These are phyloP conservation scores for Kwoniella mangroviensis DNA, from an alignment of 768 basidiomycete genomes.

Conservation along the genomic window DNA sequence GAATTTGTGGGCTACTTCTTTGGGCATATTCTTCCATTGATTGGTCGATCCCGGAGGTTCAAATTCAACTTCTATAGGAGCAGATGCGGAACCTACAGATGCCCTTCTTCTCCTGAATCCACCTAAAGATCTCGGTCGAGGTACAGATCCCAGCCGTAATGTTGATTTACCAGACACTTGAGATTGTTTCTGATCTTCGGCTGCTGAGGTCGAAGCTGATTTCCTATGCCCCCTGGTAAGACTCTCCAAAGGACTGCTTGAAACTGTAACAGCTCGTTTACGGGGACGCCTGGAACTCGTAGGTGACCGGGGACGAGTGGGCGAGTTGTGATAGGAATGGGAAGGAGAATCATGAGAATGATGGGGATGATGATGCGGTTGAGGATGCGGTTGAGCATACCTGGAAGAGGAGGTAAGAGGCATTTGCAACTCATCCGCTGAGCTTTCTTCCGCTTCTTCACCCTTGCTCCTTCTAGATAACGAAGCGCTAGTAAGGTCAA, in stretches of 20 bases:
- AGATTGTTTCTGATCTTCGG: slow-evolving; percentile 1
- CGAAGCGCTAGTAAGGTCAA: slow-evolving; percentile 10
- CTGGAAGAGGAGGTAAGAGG: slow-evolving; percentile 8
- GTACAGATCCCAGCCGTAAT: slow-evolving; percentile 4
- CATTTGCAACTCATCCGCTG: slow-evolving; percentile 22
- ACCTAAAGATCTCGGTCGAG: slow-evolving; percentile 12
- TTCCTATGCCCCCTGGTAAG: background rate
- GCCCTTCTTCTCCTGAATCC: slow-evolving; percentile 23
- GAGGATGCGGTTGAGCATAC: slow-evolving; percentile 7
- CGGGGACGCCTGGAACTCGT: background rate
- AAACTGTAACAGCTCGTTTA: slow-evolving; percentile 5
- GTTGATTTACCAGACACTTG: background rate
- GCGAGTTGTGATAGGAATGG: slow-evolving; percentile 1
- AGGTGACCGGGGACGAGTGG: background rate
- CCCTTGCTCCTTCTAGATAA: slow-evolving; percentile 2
- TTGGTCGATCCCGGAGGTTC: slow-evolving; percentile 17
- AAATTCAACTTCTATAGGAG: slow-evolving; percentile 18
- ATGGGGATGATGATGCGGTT: background rate
- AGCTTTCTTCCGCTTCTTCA: slow-evolving; percentile 22
- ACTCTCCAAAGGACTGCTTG: background rate
- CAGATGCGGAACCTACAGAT: slow-evolving; percentile 21
- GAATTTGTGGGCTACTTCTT: slow-evolving; percentile 31
- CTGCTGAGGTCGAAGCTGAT: slow-evolving; percentile 12
- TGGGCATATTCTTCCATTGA: slow-evolving; percentile 39
- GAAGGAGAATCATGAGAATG: background rate